phyloP scores from a whole-genome alignment of 179 eudicot genomes.

The Gypsophila paniculata region DNA sequence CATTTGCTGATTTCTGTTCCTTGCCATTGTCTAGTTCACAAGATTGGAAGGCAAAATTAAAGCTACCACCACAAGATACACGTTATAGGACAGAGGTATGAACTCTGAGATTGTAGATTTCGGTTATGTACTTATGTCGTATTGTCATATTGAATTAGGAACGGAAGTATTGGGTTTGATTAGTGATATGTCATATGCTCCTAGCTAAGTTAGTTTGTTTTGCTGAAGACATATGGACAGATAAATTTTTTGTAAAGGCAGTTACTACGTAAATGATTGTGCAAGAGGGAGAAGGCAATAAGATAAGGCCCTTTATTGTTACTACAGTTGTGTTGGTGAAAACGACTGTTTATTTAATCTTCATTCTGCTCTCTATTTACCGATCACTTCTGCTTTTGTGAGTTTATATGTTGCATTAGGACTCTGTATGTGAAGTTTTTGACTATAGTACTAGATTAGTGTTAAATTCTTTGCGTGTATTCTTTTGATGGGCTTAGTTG shows the following conservation, averaged over 20 bases:
- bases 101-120: background rate
- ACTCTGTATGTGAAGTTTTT: background rate
- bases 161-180: background rate
- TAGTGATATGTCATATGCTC: background rate
- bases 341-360: too few relatives aligned
- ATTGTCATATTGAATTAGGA: background rate
- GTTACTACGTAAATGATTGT: background rate
- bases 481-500: too few relatives aligned
- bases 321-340: too few relatives aligned
- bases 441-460: background rate
- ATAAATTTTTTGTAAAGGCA: background rate
- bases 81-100: conserved; percentile 86
- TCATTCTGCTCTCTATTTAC: background rate
- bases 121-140: background rate
- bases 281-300: background rate
- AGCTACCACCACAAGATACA: conserved; percentile 68
- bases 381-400: background rate
- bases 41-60: conserved; percentile 86
- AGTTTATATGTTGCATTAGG: background rate
- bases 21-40: conserved; percentile 43
- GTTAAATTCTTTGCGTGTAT: background rate
- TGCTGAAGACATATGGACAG: background rate
- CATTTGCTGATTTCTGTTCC: background rate
- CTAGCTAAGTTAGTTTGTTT: background rate
- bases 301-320: background rate